Percentiles rank a stretch among this genome's conserved stretches.
Conservation (phyloP, 1,139 yeast genomes). For the Diutina scorzettiae region DNA sequence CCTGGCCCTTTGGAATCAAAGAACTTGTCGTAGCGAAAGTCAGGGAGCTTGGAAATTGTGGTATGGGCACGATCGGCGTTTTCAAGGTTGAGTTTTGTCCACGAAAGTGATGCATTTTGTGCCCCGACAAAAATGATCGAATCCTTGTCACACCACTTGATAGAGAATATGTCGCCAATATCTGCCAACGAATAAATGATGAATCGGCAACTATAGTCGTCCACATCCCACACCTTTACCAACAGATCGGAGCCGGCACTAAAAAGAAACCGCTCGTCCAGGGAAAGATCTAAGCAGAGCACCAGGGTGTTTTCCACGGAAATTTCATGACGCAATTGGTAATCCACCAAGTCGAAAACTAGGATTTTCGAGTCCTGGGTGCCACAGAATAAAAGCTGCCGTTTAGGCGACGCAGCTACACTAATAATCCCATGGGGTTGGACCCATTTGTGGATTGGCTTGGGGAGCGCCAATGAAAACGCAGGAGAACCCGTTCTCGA, state of each 20-base stretch:
- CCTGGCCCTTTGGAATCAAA: constrained; percentile 89
- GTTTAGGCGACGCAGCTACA: constrained; percentile 51
- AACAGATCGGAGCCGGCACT: constrained; percentile 88
- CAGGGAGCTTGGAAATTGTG: constrained; percentile 46
- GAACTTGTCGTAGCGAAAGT: constrained; percentile 70
- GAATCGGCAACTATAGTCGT: constrained; percentile 18
- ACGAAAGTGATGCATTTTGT: constrained; percentile 80
- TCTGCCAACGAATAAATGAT: constrained; percentile 77
- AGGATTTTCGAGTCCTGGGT: constrained; percentile 81
- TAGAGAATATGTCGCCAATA: constrained; percentile 86
- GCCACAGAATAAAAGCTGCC: constrained; percentile 69
- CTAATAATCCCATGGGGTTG: constrained; percentile 68
- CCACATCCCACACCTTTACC: constrained; percentile 70
- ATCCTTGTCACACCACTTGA: constrained; percentile 52
- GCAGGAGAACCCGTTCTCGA: background rate
- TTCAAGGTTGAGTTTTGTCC: constrained; percentile 29
- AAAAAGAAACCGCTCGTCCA: constrained; percentile 52
- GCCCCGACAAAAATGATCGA: constrained; percentile 74
- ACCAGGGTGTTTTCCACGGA: constrained; percentile 64
- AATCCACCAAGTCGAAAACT: constrained; percentile 58
- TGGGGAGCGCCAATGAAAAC: background rate
- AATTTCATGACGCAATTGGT: constrained; percentile 29
- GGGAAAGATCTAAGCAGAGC: constrained; percentile 48
- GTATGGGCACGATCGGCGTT: constrained; percentile 6
- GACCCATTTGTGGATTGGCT: constrained; percentile 61